These are phyloP conservation scores for Piper betle DNA, from an alignment of 164 flowering plant genomes.

Conservation along the genomic window DNA sequence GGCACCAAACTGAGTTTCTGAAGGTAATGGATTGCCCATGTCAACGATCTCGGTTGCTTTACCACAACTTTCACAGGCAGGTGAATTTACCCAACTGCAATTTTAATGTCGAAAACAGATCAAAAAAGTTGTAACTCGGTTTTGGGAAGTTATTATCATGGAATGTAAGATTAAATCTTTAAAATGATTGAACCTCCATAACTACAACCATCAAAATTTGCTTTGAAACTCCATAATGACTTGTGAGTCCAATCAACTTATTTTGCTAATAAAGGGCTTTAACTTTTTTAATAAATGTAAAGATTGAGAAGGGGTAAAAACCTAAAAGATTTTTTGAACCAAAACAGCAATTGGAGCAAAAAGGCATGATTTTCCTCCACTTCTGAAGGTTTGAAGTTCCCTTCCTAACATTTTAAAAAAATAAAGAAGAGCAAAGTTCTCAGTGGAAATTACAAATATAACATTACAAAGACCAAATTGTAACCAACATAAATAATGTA, in stretches of 20 bases:
- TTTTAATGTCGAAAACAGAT: not conserved
- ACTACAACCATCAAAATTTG: not conserved
- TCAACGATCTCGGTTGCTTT: slow-evolving; percentile 36
- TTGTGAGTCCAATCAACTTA: not conserved
- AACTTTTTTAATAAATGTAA: not conserved
- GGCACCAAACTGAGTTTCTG: slow-evolving; percentile 55
- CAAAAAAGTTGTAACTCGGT: not conserved
- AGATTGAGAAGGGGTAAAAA: slow-evolving; percentile 10
- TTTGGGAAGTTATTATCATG: not conserved
- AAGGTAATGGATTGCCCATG: slow-evolving; percentile 49
- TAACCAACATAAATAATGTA: too few relatives aligned
- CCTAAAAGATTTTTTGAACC: slow-evolving; percentile 98
- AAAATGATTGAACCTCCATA: too few relatives aligned
- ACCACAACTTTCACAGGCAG: slow-evolving; percentile 80
- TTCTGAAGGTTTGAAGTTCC: slow-evolving; percentile 67
- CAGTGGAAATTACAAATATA: not conserved
- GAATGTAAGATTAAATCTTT: too few relatives aligned
- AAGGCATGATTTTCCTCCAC: slow-evolving; percentile 73
- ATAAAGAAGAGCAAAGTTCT: not conserved
- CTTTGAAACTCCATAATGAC: not conserved
- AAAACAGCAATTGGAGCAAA: slow-evolving; percentile 84
- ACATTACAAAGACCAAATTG: too few relatives aligned
- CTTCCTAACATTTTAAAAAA: slow-evolving; percentile 46
- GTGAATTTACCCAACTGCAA: slow-evolving; percentile 84
- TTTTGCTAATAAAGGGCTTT: not conserved